Conservation (phyloP, 2,329 filamentous ascomycete genomes). For the Ophiosphaerella herpotricha region DNA sequence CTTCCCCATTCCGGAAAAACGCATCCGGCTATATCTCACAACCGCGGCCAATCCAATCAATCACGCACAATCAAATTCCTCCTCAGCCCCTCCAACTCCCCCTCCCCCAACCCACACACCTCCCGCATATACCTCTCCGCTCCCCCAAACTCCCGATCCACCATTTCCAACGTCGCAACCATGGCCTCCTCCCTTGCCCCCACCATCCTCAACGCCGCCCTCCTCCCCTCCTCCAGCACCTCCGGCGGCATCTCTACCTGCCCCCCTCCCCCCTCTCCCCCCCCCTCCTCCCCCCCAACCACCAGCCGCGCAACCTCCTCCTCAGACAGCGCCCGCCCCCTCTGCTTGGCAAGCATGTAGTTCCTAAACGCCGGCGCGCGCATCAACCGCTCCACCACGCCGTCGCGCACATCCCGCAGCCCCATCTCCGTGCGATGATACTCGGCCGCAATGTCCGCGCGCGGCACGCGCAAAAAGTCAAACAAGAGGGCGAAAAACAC, state of each 20-base stretch:
- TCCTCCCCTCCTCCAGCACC: slow-evolving; percentile 25
- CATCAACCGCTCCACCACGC: slow-evolving; percentile 59
- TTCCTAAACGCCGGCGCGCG: slow-evolving; percentile 27
- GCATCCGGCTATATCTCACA: background rate
- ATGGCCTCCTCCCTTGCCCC: slow-evolving; percentile 57
- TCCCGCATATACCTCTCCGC: slow-evolving; percentile 66
- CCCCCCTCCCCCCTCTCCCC: slow-evolving; percentile 15
- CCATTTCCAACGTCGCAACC: slow-evolving; percentile 56
- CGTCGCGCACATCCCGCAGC: slow-evolving; percentile 50
- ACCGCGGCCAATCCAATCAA: slow-evolving; percentile 2
- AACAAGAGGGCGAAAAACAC: slow-evolving; percentile 70
- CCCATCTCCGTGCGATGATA: slow-evolving; percentile 71
- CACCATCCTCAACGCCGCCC: slow-evolving; percentile 41
- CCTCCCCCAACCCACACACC: slow-evolving; percentile 61
- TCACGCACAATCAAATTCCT: slow-evolving; percentile 23
- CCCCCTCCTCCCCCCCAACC: slow-evolving; percentile 44
- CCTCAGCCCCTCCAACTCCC: slow-evolving; percentile 58
- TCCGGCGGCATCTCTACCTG: slow-evolving; percentile 49
- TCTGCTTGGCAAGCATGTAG: slow-evolving; percentile 22
- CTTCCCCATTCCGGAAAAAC: background rate
- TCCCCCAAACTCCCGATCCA: slow-evolving; percentile 65
- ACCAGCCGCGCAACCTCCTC: slow-evolving; percentile 56
- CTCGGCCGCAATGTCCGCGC: slow-evolving; percentile 64
- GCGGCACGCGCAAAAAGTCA: slow-evolving; percentile 64
- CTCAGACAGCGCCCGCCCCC: slow-evolving; percentile 44